phyloP scores from a whole-genome alignment of 1,284 basidiomycete genomes.

The Cystobasidium pallidum region DNA sequence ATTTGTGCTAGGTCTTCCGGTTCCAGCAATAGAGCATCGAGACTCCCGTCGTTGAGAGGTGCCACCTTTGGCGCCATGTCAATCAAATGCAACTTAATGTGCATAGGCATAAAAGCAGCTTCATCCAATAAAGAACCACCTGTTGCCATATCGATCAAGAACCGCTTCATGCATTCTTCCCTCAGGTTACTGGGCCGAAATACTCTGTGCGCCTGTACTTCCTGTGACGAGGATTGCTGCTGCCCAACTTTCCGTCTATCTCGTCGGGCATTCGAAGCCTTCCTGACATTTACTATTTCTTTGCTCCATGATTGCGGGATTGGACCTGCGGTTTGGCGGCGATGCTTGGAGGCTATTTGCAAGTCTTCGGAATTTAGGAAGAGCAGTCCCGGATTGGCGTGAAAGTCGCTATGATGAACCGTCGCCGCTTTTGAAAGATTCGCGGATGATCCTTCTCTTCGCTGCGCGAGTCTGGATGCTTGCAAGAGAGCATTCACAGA shows the following conservation, averaged over 20 bases:
- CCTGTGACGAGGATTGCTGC: neutral
- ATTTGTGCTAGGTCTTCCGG: neutral
- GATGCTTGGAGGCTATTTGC: constrained; percentile 21
- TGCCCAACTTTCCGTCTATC: neutral
- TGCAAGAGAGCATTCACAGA: constrained; percentile 23
- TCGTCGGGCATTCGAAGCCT: neutral
- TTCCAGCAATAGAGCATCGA: constrained; percentile 28
- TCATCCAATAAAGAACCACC: constrained; percentile 26
- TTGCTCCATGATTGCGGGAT: constrained; percentile 31
- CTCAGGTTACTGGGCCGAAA: constrained; percentile 7
- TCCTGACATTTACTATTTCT: constrained; percentile 5
- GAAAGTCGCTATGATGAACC: neutral
- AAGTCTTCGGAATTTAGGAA: constrained; percentile 24
- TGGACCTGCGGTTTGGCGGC: constrained; percentile 28
- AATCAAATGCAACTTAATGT: constrained; percentile 13
- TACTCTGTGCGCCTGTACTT: neutral
- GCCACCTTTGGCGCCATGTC: constrained; percentile 21
- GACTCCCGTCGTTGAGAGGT: constrained; percentile 21
- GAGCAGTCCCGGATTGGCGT: constrained; percentile 21
- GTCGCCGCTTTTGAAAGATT: neutral
- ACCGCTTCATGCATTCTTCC: constrained; percentile 25
- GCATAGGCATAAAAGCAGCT: constrained; percentile 25
- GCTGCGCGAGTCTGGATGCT: constrained; percentile 12
- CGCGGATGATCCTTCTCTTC: constrained; percentile 5
- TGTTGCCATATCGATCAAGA: constrained; percentile 18